These are phyloP conservation scores for Casuarina glauca DNA, from an alignment of 306 rosid genomes.

Conservation along the genomic window DNA sequence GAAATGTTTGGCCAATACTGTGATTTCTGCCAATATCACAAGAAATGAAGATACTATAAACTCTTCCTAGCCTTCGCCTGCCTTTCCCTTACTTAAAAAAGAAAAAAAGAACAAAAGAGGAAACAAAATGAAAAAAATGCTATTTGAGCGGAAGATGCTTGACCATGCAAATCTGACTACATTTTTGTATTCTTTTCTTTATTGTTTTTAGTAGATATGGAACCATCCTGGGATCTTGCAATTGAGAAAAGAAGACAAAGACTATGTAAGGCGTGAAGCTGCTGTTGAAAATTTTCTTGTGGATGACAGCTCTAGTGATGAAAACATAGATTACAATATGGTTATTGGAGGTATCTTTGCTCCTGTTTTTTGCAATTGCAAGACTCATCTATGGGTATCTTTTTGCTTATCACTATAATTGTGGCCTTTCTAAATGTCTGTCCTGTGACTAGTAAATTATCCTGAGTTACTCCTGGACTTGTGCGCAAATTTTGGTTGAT, in stretches of 20 bases:
- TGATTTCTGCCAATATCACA: too few relatives aligned
- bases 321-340: conserved; percentile 71
- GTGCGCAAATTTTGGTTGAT: background rate
- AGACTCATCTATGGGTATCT: background rate
- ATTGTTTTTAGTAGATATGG: conserved; percentile 76
- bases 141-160: conserved; percentile 2
- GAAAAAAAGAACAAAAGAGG: too few relatives aligned
- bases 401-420: background rate
- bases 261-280: conserved; percentile 63
- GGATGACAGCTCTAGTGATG: conserved; percentile 93
- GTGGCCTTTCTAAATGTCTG: background rate
- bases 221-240: conserved; percentile 99
- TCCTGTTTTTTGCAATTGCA: conserved; percentile 15
- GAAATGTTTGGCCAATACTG: too few relatives aligned
- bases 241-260: conserved; percentile 77
- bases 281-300: conserved; percentile 87
- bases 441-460: background rate
- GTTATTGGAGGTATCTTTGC: conserved; percentile 62
- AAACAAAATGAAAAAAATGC: background rate
- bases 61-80: too few relatives aligned
- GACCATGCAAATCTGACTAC: conserved; percentile 22
- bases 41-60: background rate
- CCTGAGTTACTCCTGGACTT: background rate
- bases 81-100: background rate
- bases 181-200: conserved; percentile 23